These are phyloP conservation scores for Globisporangium paroecandrum DNA, from an alignment of 352 stramenopile genomes.

Conservation along the genomic window DNA sequence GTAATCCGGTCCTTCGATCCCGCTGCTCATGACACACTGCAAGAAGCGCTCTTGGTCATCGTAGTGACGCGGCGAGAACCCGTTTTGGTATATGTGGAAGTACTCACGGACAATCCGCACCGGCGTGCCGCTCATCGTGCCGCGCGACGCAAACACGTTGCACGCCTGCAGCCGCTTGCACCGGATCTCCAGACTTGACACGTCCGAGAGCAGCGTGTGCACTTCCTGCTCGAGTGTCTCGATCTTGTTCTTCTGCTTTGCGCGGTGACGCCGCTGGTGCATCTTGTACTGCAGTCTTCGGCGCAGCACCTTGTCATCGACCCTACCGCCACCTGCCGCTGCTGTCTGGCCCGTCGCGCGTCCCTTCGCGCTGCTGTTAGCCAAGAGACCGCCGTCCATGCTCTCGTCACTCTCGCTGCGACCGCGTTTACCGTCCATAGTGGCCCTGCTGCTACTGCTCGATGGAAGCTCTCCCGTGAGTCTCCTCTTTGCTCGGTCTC, in stretches of 20 bases:
- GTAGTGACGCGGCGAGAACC: slow-evolving; percentile 24
- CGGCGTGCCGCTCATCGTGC: slow-evolving; percentile 26
- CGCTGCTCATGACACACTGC: slow-evolving; percentile 42
- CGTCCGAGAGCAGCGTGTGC: slow-evolving; percentile 30
- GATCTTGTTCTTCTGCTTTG: slow-evolving; percentile 57
- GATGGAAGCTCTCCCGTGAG: background rate
- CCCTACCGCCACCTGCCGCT: background rate
- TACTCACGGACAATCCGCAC: slow-evolving; percentile 46
- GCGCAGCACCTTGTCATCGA: slow-evolving; percentile 38
- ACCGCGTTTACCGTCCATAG: background rate
- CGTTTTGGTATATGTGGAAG: slow-evolving; percentile 50
- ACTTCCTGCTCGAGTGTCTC: slow-evolving; percentile 41
- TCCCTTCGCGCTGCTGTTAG: background rate
- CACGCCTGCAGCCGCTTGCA: slow-evolving; percentile 23
- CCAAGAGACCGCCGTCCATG: background rate
- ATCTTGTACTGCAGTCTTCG: slow-evolving; percentile 61
- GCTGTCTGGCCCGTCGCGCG: background rate
- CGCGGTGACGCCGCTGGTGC: slow-evolving; percentile 62
- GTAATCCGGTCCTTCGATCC: slow-evolving; percentile 51
- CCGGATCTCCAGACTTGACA: slow-evolving; percentile 36
- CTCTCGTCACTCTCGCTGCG: slow-evolving; percentile 5
- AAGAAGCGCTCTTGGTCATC: slow-evolving; percentile 47
- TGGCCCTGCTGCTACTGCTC: background rate
- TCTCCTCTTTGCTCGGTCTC: background rate
- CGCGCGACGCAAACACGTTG: slow-evolving; percentile 35